Conservation (phyloP, 148 eudicot species). For the Rheum nobile region DNA sequence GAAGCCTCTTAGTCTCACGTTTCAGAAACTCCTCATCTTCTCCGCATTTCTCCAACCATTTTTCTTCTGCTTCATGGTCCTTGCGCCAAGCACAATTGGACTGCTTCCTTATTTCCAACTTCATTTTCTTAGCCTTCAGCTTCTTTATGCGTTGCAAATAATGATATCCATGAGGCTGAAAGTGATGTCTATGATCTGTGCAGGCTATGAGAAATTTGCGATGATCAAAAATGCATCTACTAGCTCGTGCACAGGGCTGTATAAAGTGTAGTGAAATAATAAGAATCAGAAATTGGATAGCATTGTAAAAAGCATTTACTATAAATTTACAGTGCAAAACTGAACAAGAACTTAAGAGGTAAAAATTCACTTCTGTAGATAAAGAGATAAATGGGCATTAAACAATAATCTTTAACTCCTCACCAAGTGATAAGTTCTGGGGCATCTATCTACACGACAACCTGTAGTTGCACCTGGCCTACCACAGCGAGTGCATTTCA, state of each 20-base stretch:
- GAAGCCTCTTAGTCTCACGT: slow-evolving; percentile 93
- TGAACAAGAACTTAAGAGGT: background rate
- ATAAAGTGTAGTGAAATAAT: slow-evolving; percentile 12
- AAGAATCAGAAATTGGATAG: slow-evolving; percentile 6
- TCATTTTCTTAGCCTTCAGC: slow-evolving; percentile 69
- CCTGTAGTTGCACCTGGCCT: slow-evolving; percentile 98
- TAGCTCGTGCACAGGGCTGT: slow-evolving; percentile 93
- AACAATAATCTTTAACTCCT: slow-evolving; percentile 11
- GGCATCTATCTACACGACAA: slow-evolving; percentile 95
- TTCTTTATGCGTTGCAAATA: slow-evolving; percentile 48
- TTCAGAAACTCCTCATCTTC: slow-evolving; percentile 94
- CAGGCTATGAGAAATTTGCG: slow-evolving; percentile 97
- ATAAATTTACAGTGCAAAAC: background rate
- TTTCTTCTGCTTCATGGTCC: slow-evolving; percentile 91
- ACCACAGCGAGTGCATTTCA: slow-evolving; percentile 88
- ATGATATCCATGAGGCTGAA: slow-evolving; percentile 73
- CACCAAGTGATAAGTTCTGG: slow-evolving; percentile 97
- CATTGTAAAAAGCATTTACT: background rate
- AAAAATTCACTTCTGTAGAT: background rate
- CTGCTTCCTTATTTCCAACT: slow-evolving; percentile 65
- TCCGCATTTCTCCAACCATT: slow-evolving; percentile 93
- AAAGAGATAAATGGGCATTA: background rate
- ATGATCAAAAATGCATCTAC: slow-evolving; percentile 85
- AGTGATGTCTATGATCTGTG: slow-evolving; percentile 75
- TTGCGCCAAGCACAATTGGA: slow-evolving; percentile 76